Evolutionary conservation across 331 rosid species (phyloP).

Genomic region (Erythrophleum ivorense): DNA sequence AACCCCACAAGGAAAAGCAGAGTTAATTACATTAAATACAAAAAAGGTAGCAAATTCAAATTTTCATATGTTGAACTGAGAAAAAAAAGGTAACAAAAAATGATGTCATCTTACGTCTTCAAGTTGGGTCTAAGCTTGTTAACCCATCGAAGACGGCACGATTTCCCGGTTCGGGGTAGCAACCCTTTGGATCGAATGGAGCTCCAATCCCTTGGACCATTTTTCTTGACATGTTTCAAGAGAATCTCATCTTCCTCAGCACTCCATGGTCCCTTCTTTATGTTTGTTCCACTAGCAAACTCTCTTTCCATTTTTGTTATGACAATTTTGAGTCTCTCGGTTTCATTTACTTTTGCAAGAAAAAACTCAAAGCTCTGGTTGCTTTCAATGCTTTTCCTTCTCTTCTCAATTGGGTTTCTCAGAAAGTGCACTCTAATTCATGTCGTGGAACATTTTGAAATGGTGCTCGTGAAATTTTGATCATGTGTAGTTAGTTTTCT

Average conservation of each 20-base stretch:
- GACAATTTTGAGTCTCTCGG: neutral
- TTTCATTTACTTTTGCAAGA: neutral
- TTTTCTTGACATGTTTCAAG: conserved; percentile 60
- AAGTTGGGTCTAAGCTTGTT: conserved; percentile 85
- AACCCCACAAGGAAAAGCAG: no score
- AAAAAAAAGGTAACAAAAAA: neutral
- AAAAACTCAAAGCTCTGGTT: neutral
- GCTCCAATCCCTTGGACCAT: conserved; percentile 90
- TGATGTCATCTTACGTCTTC: conserved; percentile 55
- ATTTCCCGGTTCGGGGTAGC: conserved; percentile 76
- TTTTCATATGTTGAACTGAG: neutral
- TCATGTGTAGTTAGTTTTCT: neutral
- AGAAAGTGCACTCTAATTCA: neutral
- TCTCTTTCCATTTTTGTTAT: neutral
- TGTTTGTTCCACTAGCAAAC: conserved; percentile 2
- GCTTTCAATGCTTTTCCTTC: neutral
- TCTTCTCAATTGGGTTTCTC: neutral
- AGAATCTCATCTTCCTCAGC: conserved; percentile 78
- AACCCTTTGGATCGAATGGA: conserved; percentile 94
- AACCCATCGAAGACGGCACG: conserved; percentile 91
- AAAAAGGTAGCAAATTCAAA: no score
- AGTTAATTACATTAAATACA: no score
- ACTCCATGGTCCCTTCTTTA: conserved; percentile 78
- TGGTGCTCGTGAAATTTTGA: neutral
- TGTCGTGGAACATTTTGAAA: neutral